A percentile compares a stretch with the other conserved stretches of the same genome.
phyloP scores from a whole-genome alignment of 1,139 yeast genomes.

The Saccharomyces pastorianus region DNA sequence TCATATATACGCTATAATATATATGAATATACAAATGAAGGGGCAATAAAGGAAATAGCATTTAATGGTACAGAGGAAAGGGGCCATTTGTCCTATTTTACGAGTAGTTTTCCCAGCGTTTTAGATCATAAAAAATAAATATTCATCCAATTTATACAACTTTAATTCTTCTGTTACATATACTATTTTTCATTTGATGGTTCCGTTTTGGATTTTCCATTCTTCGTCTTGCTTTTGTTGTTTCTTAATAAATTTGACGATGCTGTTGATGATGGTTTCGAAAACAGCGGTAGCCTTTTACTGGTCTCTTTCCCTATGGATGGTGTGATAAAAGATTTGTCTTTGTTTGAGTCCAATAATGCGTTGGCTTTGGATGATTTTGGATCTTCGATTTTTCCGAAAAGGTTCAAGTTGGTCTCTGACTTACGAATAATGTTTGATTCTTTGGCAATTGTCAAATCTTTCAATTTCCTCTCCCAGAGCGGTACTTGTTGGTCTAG shows the following conservation, averaged over 20 bases:
- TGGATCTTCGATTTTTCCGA: conserved; percentile 3
- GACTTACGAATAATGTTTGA: conserved; percentile 28
- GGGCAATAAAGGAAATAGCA: background rate
- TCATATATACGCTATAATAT: no score
- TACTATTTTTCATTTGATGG: background rate
- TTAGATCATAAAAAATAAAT: background rate
- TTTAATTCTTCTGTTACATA: background rate
- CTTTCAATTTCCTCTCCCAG: conserved; percentile 55
- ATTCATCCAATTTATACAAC: background rate
- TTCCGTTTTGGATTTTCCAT: background rate
- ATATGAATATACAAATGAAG: background rate
- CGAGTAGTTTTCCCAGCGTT: background rate
- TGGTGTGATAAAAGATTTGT: background rate
- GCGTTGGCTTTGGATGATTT: background rate
- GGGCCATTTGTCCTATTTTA: no score
- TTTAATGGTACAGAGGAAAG: background rate
- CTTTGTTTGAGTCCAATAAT: background rate
- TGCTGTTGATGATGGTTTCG: background rate
- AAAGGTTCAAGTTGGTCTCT: conserved; percentile 22
- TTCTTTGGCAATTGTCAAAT: conserved; percentile 42
- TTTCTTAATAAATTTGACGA: background rate
- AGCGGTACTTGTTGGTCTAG: conserved; percentile 57
- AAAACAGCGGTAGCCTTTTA: background rate
- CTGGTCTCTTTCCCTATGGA: background rate
- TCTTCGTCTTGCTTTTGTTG: background rate